A percentile compares a stretch with the other conserved stretches of the same genome.
phyloP scores from a whole-genome alignment of 2,329 filamentous ascomycete genomes.

The Periconia sp. region DNA sequence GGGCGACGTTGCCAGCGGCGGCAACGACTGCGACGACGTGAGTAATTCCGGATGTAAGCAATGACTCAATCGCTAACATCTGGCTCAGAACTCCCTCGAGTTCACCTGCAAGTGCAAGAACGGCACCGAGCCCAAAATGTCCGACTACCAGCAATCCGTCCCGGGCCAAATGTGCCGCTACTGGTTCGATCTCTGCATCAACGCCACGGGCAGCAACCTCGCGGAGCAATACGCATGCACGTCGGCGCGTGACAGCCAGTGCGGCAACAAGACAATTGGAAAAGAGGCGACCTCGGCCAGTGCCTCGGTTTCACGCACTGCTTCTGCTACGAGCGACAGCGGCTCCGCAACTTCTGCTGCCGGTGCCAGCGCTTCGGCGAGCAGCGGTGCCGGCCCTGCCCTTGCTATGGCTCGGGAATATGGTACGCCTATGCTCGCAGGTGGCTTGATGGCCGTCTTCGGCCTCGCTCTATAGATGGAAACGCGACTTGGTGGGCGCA shows the following conservation, averaged over 20 bases:
- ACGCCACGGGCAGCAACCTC: constrained; percentile 45
- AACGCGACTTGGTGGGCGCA: constrained; percentile 10
- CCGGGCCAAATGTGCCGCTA: constrained; percentile 65
- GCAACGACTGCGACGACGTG: constrained; percentile 65
- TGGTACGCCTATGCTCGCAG: constrained; percentile 59
- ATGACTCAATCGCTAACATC: constrained; percentile 23
- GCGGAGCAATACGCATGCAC: constrained; percentile 54
- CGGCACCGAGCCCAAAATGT: constrained; percentile 61
- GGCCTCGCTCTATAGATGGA: constrained; percentile 61
- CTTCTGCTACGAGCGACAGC: not conserved
- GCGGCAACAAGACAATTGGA: constrained; percentile 58
- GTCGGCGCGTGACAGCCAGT: constrained; percentile 48
- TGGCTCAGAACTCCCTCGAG: constrained; percentile 54
- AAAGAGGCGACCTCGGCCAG: constrained; percentile 28
- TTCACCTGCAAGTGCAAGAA: constrained; percentile 66
- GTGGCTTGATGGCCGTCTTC: constrained; percentile 62
- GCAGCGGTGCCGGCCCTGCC: constrained; percentile 48
- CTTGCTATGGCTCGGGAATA: constrained; percentile 55
- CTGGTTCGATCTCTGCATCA: constrained; percentile 54
- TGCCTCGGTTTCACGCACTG: constrained; percentile 22
- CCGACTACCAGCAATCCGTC: constrained; percentile 63
- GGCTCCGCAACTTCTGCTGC: constrained; percentile 34
- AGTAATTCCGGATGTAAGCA: constrained; percentile 27
- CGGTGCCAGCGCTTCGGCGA: constrained; percentile 29
- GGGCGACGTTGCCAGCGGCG: constrained; percentile 46